A percentile compares a stretch with the other conserved stretches of the same genome.
Conservation (phyloP, 306 rosid species). For the Dicorynia guianensis region DNA sequence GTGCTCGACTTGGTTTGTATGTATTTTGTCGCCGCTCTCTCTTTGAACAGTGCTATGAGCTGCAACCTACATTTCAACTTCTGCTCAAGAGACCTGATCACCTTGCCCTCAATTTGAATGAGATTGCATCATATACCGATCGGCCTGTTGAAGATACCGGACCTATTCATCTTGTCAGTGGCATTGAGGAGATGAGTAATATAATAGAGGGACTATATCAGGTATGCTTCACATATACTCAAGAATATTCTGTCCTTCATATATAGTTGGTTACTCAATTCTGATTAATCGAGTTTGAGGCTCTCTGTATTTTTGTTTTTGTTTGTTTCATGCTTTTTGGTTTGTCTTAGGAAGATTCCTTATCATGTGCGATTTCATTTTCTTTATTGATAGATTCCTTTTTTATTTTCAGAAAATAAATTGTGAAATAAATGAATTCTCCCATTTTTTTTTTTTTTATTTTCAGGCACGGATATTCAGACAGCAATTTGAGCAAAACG, state of each 20-base stretch:
- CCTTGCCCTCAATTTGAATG: slow-evolving; percentile 78
- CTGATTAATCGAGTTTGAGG: not conserved
- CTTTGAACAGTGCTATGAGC: slow-evolving; percentile 94
- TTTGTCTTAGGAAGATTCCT: slow-evolving; percentile 2
- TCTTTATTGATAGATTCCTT: not conserved
- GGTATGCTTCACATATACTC: slow-evolving; percentile 55
- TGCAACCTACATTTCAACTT: slow-evolving; percentile 93
- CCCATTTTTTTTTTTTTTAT: not conserved
- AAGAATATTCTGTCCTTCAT: not conserved
- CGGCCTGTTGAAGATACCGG: slow-evolving; percentile 73
- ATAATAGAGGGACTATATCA: slow-evolving; percentile 72
- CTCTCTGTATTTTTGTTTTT: not conserved
- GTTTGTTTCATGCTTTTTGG: slow-evolving; percentile 11
- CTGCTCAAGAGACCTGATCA: slow-evolving; percentile 91
- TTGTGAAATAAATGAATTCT: not conserved
- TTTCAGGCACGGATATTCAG: slow-evolving; percentile 50
- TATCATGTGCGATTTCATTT: not conserved
- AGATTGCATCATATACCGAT: slow-evolving; percentile 69
- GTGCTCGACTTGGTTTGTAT: slow-evolving; percentile 94
- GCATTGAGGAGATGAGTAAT: slow-evolving; percentile 81
- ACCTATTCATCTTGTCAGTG: slow-evolving; percentile 73
- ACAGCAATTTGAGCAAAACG: slow-evolving; percentile 47
- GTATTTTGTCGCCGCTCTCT: slow-evolving; percentile 95
- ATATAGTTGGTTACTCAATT: not conserved
- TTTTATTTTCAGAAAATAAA: too few species aligned